Evolutionary conservation across 768 basidiomycete genomes (phyloP).

Genomic region (Pulveroboletus sp.): DNA sequence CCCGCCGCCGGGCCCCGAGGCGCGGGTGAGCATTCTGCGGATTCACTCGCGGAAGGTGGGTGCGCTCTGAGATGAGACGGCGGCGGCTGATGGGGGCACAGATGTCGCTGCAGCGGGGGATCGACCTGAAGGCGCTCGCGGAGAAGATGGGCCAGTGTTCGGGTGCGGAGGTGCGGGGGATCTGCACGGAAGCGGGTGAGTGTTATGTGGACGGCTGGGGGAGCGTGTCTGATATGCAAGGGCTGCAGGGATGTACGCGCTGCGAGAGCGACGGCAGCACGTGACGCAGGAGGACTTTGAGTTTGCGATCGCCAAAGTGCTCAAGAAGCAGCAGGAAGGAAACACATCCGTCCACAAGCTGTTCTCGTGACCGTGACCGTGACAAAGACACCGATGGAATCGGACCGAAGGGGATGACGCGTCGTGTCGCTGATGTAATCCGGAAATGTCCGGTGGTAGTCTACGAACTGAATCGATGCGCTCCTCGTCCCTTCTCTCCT

Average conservation of each 20-base stretch:
- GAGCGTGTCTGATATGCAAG: not conserved
- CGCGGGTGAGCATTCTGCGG: constrained; percentile 92
- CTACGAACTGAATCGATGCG: not conserved
- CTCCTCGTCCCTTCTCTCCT: not conserved
- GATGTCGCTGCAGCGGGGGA: constrained; percentile 98
- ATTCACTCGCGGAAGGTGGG: constrained; percentile 91
- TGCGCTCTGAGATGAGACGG: not conserved
- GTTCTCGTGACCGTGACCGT: constrained; percentile 66
- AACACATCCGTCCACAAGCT: constrained; percentile 94
- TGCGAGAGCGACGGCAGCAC: constrained; percentile 92
- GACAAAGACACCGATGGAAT: not conserved
- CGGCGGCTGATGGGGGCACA: constrained; percentile 25
- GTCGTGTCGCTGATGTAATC: constrained; percentile 14
- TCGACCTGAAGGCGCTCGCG: constrained; percentile 91
- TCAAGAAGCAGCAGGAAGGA: constrained; percentile 96
- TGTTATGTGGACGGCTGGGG: not conserved
- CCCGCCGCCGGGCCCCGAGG: constrained; percentile 95
- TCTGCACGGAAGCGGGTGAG: constrained; percentile 93
- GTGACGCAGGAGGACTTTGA: constrained; percentile 99
- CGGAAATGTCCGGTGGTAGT: constrained; percentile 7
- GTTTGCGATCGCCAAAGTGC: constrained; percentile 94
- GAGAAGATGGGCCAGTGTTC: constrained; percentile 99
- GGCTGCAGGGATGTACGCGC: constrained; percentile 83
- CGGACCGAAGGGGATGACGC: constrained; percentile 10
- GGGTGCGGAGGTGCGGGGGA: constrained; percentile 95